A percentile compares a stretch with the other conserved stretches of the same genome.
phyloP scores from a whole-genome alignment of 1,284 basidiomycete genomes.

The Malassezia equina region DNA sequence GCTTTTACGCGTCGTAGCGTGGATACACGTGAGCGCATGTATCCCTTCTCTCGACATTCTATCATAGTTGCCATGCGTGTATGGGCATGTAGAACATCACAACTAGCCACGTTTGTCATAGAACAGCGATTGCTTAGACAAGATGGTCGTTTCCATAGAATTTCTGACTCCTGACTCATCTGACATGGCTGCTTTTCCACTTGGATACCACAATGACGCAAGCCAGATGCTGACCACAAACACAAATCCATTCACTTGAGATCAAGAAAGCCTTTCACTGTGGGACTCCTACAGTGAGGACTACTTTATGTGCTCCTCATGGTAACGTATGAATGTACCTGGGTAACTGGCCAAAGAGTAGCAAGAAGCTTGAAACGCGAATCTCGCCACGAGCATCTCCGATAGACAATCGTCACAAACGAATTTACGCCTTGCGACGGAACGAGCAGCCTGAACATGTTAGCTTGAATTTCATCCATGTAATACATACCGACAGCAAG shows the following conservation, averaged over 20 bases:
- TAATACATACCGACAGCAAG: conserved; percentile 79
- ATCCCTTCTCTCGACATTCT: neutral
- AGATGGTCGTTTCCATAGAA: neutral
- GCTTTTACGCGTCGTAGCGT: no score
- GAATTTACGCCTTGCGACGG: conserved; percentile 39
- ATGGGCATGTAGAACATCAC: neutral
- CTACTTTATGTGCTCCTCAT: conserved; percentile 6
- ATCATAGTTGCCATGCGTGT: neutral
- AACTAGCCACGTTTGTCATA: neutral
- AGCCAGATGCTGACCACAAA: neutral
- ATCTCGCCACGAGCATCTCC: neutral
- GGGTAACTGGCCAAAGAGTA: neutral
- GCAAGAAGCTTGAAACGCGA: neutral
- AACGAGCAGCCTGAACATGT: conserved; percentile 33
- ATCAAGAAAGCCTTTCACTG: neutral
- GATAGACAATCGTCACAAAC: neutral
- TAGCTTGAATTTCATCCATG: neutral
- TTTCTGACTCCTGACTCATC: neutral
- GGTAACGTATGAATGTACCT: conserved; percentile 4
- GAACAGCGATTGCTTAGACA: neutral
- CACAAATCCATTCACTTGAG: neutral
- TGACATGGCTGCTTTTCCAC: neutral
- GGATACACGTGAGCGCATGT: no score
- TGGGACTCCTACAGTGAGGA: conserved; percentile 4
- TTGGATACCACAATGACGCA: neutral